Conservation (phyloP, 306 rosid species). For the Sicyos baderoa region DNA sequence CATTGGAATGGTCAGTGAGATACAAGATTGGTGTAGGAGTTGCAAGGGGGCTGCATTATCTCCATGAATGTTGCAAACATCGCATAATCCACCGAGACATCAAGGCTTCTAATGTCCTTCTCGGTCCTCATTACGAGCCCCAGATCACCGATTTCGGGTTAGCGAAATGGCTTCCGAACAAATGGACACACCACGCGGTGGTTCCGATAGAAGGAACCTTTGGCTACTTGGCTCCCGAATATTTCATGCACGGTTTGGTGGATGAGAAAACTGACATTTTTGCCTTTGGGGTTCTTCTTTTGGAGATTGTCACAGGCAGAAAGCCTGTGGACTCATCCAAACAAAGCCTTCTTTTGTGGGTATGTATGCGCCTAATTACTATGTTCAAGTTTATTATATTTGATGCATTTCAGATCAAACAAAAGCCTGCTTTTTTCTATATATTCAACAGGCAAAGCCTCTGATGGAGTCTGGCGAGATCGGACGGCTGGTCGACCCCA, state of each 20-base stretch:
- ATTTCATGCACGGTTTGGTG: constrained; percentile 84
- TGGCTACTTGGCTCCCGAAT: constrained; percentile 91
- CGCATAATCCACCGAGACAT: constrained; percentile 90
- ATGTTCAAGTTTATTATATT: too few relatives aligned
- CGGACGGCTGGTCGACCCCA: constrained; percentile 59
- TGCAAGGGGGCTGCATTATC: constrained; percentile 90
- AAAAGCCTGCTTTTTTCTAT: too few relatives aligned
- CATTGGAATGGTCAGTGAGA: constrained; percentile 68
- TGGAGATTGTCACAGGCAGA: constrained; percentile 79
- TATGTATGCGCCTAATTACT: too few relatives aligned
- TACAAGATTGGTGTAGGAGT: constrained; percentile 74
- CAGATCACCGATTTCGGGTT: constrained; percentile 91
- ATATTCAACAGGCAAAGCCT: too few relatives aligned
- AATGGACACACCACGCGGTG: constrained; percentile 94
- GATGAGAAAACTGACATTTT: constrained; percentile 88
- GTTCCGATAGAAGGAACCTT: constrained; percentile 91
- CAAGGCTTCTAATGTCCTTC: constrained; percentile 91
- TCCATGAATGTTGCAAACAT: constrained; percentile 77
- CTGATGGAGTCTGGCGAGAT: constrained; percentile 69
- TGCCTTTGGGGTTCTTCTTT: constrained; percentile 74
- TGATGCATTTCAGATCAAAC: too few relatives aligned
- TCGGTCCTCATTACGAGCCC: constrained; percentile 86
- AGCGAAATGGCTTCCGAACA: constrained; percentile 98
- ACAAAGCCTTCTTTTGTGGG: constrained; percentile 84
- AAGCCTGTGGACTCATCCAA: constrained; percentile 83